Percentiles rank a stretch among this genome's conserved stretches.
phyloP scores from a whole-genome alignment of 1,284 basidiomycete species.

The Irpex rosettiformis region DNA sequence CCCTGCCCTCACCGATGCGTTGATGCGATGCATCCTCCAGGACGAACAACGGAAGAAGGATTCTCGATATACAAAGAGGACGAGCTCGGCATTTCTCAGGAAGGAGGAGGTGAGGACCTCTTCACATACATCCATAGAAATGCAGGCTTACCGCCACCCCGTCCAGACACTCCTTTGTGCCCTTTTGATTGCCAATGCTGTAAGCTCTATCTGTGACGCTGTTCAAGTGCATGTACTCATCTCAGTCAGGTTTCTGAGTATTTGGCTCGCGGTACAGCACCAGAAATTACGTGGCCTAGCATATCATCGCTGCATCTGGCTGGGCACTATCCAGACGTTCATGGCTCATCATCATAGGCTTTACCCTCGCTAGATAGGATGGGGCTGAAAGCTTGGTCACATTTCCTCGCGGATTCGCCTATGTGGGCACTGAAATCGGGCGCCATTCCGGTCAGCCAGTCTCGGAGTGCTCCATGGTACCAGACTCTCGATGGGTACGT shows the following conservation, averaged over 20 bases:
- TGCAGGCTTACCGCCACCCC: constrained; percentile 14
- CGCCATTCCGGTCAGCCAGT: no score
- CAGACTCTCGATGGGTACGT: no score
- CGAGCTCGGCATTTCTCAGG: constrained; percentile 72
- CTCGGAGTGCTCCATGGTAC: no score
- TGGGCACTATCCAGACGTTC: no score
- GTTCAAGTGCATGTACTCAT: background rate
- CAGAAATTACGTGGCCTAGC: no score
- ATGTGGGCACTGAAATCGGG: no score
- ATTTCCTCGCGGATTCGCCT: no score
- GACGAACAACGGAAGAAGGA: constrained; percentile 82
- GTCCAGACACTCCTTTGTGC: constrained; percentile 32
- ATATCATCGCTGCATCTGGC: no score
- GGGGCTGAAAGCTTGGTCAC: no score
- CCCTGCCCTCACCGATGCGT: background rate
- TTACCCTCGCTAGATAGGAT: no score
- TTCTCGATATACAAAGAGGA: constrained; percentile 84
- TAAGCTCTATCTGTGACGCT: constrained; percentile 13
- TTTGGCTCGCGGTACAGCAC: no score
- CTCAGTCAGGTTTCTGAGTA: constrained; percentile 43
- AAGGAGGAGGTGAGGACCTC: constrained; percentile 67
- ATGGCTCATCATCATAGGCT: no score
- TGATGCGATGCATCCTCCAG: constrained; percentile 36
- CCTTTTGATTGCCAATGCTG: constrained; percentile 34
- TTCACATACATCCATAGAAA: background rate